Percentiles rank a stretch among this genome's conserved stretches.
Evolutionary conservation across 495 filamentous ascomycete species (phyloP).

Genomic region (Neurospora sp.): DNA sequence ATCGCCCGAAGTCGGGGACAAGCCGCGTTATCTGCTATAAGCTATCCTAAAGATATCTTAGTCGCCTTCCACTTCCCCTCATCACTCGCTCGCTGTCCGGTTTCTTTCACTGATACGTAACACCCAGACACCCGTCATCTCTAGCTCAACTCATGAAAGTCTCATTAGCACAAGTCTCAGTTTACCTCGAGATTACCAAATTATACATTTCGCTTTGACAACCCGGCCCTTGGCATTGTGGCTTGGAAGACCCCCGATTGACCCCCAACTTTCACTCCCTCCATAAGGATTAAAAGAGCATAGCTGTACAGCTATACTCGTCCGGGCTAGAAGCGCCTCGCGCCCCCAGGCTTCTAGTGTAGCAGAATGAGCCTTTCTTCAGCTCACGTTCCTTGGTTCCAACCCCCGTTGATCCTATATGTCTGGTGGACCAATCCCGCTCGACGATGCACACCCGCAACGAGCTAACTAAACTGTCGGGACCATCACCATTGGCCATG

Average conservation of each 20-base stretch:
- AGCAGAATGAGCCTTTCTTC: not conserved
- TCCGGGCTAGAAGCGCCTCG: not conserved
- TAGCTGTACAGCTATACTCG: not conserved
- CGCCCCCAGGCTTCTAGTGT: not conserved
- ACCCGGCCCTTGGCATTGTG: not conserved
- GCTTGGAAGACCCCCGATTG: not conserved
- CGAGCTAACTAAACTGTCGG: not conserved
- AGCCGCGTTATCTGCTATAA: not conserved
- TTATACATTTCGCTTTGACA: not conserved
- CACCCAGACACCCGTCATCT: not conserved
- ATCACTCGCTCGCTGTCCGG: not conserved
- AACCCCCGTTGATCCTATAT: not conserved
- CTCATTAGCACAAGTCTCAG: not conserved
- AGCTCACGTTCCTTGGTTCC: not conserved
- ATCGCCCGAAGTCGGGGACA: not conserved
- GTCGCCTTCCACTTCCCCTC: not conserved
- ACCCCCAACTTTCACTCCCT: not conserved
- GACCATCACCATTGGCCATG: not conserved
- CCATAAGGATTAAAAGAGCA: not conserved
- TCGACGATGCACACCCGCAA: not conserved
- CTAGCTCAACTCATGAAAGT: not conserved
- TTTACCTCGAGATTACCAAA: not conserved
- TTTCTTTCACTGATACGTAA: not conserved
- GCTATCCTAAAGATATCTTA: not conserved
- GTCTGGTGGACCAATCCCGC: not conserved